Evolutionary conservation across 768 basidiomycete genomes (phyloP), one percentile per base, ranked within the genome.

Genomic region (Epithele typhae): DNA sequence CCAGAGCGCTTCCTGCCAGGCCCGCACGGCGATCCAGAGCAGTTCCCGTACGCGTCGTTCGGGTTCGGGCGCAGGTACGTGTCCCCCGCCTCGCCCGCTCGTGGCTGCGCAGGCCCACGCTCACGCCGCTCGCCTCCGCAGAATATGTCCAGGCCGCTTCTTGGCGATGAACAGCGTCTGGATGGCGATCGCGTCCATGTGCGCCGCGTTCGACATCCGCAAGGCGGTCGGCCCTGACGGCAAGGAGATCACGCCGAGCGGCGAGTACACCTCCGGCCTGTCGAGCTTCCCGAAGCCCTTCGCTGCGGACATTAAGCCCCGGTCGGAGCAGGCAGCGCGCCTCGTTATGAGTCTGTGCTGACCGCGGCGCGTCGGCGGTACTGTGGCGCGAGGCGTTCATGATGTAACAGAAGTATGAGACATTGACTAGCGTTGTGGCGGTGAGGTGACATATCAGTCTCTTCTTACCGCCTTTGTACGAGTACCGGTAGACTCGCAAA

Each of bases 121-220:
- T 32, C 9, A 32, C 30, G 9, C 30, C 30, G 30, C 30, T 32
- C 9, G 9, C 9, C 9, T 9, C 19, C 14, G 25, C 37, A 77
- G 76, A 49, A 68, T 72, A 42, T 81, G 80, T 50, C 77, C 79
- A 5, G 78, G 80, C 12, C 65, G 73, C 30, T 66, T 76, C 55
- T 69, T 81, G 38, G 79, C 74, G 4, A 72, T 77, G 46, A 53
- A 64, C 8, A 72, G 64, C 43, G 62, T 75, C 19, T 81, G 71
- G 72, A 54, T 70, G 41, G 68, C 73, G 39, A 67, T 69, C 22
- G 69, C 73, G 2, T 68, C 63, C 45, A 62, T 79, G 15, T 55
- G 74, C 33, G 68, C 75, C 19, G 64, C 71, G 8, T 68, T 79
- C 58, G 63, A 75, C 49, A 68, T 81, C 25, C 61, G 62, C 2